Percentiles rank a stretch among this genome's conserved stretches.
These are phyloP conservation scores for Uromyces viciae-fabae DNA, from an alignment of 1,284 basidiomycete genomes.

Conservation along the genomic window DNA sequence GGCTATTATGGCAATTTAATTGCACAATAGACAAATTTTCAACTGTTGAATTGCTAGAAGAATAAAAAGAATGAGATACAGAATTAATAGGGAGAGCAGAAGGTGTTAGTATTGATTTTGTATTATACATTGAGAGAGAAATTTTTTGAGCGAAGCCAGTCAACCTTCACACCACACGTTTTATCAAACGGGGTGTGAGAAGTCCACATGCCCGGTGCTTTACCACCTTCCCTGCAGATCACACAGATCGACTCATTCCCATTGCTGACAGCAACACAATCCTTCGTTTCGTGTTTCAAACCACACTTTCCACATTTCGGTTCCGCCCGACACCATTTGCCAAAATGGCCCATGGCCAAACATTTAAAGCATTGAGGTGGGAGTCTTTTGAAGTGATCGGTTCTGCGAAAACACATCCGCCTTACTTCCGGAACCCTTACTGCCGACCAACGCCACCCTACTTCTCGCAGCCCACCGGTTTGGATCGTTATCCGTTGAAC, in stretches of 20 bases:
- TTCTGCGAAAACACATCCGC: not conserved
- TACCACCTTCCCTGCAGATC: not conserved
- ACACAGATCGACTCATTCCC: not conserved
- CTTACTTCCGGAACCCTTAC: no score
- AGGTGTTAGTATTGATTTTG: not conserved
- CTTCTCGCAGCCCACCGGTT: no score
- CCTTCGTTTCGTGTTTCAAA: not conserved
- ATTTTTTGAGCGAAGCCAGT: not conserved
- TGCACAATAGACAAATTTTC: not conserved
- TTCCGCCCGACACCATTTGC: not conserved
- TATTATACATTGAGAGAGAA: not conserved
- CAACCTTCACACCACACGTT: not conserved
- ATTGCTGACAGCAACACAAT: not conserved
- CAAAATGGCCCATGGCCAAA: not conserved
- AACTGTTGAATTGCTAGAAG: not conserved
- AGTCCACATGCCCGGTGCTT: not conserved
- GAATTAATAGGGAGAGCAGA: not conserved
- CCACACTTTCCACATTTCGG: not conserved
- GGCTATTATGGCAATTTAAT: conserved; percentile 14
- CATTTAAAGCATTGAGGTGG: conserved; percentile 8
- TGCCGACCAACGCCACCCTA: no score
- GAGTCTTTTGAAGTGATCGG: not conserved
- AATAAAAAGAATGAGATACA: not conserved
- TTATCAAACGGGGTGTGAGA: conserved; percentile 9
- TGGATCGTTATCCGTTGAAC: no score